Base-by-base conservation (phyloP, 1,284 basidiomycete genomes). In the Sporisorium graminicola region DNA sequence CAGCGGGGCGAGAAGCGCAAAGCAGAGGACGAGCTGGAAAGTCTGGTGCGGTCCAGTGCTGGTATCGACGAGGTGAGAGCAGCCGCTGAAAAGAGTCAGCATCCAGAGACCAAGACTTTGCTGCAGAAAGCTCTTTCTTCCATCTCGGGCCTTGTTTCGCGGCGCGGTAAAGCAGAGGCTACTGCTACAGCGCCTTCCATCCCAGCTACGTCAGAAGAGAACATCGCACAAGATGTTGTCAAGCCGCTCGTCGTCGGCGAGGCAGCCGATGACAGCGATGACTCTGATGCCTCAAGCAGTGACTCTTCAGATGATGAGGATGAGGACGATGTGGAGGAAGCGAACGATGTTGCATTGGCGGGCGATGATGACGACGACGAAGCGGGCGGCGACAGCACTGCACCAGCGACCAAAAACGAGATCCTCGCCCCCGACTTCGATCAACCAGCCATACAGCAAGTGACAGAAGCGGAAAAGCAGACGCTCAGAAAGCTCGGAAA, bases 381-480 rank as follows among this genome's bases (percentile, higher is more conserved):
- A 4, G 65, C 44, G 5, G 75, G 56, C 9, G 71, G 56, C n/a
- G 47, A 56, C 1, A 60, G 51, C 31, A 24, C 43, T 13, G 66
- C 68, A 16, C 81, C 77, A 10, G 58, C 58, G n/a, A 84, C 82
- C 1, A 82, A 79, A 59, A 75, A 84, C 65, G 82, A 84, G 56
- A 59, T 81, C 12, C 40, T 71, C 2, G 77, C 72, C 10, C 71
- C 74, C 8, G 64, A 75, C 3, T 59, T 82, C 12, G 66, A 77
- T 16, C 63, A 58, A 20, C 76, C 78, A 16, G 1, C 76, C 0
- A 49, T 80, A 5, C 46, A 69, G n/a, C 54, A 74, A 31, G 43
- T 81, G 7, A 47, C 66, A 10, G 58, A 66, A 10, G 60, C 42
- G 7, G 79, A 82, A 8, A 55, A 73, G n/a, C 49, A 64, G 7